These are phyloP conservation scores for Fragilaria radians DNA, from an alignment of 108 stramenopile genomes.

Conservation along the genomic window DNA sequence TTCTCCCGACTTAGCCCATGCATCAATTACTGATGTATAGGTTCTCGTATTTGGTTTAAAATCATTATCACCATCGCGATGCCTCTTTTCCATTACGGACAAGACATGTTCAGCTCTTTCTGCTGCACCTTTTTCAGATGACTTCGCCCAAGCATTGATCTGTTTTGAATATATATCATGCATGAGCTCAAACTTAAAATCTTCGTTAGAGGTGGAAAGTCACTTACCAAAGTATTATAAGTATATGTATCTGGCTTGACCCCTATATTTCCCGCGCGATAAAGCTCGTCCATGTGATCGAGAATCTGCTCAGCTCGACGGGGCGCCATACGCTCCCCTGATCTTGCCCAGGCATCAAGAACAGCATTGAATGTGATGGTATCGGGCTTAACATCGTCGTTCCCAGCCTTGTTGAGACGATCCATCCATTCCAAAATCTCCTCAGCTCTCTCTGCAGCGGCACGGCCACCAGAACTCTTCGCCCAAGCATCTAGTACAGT, in stretches of 20 bases:
- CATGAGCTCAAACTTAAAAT: background rate
- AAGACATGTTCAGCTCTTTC: conserved; percentile 61
- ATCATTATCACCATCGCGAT: conserved; percentile 39
- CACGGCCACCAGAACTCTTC: conserved; percentile 70
- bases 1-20: conserved; percentile 37
- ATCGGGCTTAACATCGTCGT: conserved; percentile 42
- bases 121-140: conserved; percentile 42
- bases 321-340: conserved; percentile 70
- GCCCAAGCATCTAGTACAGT: conserved; percentile 79
- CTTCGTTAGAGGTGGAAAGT: conserved; percentile 7
- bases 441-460: conserved; percentile 75
- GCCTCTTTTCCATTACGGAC: conserved; percentile 46
- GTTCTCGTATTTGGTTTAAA: conserved; percentile 57
- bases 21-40: conserved; percentile 49
- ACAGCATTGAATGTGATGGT: conserved; percentile 80
- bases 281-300: conserved; percentile 85
- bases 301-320: conserved; percentile 80
- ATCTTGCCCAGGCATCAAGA: conserved; percentile 77
- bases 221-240: conserved; percentile 69
- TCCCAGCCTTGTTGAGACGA: conserved; percentile 60
- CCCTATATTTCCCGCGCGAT: conserved; percentile 64
- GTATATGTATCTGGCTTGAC: conserved; percentile 83
- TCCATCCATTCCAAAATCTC: conserved; percentile 88
- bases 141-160: conserved; percentile 66
- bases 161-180: conserved; percentile 23